Conservation (phyloP, 2,329 filamentous ascomycete genomes). For the Phaeosphaeriaceae sp. region DNA sequence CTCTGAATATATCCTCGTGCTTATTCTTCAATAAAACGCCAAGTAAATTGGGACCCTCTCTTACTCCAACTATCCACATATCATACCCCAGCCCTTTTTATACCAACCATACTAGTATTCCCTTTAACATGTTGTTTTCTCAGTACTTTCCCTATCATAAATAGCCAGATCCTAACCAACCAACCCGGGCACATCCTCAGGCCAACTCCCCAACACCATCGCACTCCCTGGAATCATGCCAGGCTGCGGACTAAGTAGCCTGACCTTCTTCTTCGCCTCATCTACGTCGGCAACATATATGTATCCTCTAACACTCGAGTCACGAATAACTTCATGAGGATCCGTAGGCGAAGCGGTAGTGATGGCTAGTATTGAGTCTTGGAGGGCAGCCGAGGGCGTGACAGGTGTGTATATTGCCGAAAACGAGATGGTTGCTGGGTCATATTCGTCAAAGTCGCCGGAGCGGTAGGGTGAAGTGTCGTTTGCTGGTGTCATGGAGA, state of each 20-base stretch:
- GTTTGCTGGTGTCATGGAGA: not conserved
- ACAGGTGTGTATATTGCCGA: constrained; percentile 65
- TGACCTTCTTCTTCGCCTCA: constrained; percentile 78
- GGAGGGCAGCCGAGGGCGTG: constrained; percentile 69
- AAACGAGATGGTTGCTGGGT: constrained; percentile 34
- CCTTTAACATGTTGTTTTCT: no score
- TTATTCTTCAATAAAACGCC: not conserved
- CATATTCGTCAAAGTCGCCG: constrained; percentile 58
- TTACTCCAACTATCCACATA: not conserved
- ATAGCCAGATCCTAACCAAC: constrained; percentile 49
- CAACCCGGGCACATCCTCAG: constrained; percentile 80
- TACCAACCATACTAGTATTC: no score
- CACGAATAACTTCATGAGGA: constrained; percentile 72
- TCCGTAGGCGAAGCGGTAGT: constrained; percentile 78
- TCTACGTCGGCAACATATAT: constrained; percentile 93
- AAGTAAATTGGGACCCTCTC: no score
- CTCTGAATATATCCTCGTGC: not conserved
- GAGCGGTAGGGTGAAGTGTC: constrained; percentile 40
- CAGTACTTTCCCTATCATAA: no score
- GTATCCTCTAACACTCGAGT: constrained; percentile 88
- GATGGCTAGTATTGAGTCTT: constrained; percentile 84
- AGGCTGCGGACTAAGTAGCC: constrained; percentile 82
- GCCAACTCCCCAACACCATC: constrained; percentile 84
- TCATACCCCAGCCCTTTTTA: no score
- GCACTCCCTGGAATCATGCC: constrained; percentile 80